A percentile compares a stretch with the other conserved stretches of the same genome.
phyloP scores from a whole-genome alignment of 139 green algal genomes.

The Limnomonas spitsbergensis region DNA sequence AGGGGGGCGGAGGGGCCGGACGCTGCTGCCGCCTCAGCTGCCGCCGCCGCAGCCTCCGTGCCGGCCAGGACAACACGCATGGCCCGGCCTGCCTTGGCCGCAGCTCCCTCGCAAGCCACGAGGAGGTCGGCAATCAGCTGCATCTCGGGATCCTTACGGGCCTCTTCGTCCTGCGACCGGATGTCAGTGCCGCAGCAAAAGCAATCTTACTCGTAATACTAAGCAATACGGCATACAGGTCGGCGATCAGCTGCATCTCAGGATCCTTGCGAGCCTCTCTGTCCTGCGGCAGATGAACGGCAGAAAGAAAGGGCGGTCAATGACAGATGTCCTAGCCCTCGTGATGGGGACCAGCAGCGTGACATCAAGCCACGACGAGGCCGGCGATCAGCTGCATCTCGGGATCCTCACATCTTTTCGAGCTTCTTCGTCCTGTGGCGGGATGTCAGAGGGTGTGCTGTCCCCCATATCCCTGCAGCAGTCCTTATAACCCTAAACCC shows the following conservation, averaged over 20 bases:
- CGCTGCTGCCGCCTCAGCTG: not conserved
- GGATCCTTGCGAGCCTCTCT: constrained; percentile 18
- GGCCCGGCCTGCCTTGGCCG: constrained; percentile 15
- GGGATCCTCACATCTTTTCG: not conserved
- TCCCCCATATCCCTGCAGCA: not conserved
- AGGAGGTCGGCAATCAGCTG: constrained; percentile 13
- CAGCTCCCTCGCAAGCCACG: not conserved
- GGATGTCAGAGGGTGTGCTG: not conserved
- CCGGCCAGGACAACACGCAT: constrained; percentile 35
- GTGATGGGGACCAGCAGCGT: not conserved
- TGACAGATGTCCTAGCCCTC: not conserved
- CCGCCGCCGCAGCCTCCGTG: not conserved
- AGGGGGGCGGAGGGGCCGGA: no score
- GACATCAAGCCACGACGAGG: not conserved
- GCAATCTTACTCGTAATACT: not conserved
- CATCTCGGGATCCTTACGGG: constrained; percentile 13
- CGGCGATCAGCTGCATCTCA: constrained; percentile 8
- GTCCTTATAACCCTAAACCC: not conserved
- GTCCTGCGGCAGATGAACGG: not conserved
- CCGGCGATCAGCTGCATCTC: not conserved
- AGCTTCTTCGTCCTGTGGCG: not conserved
- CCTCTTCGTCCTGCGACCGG: constrained; percentile 18
- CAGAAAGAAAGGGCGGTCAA: not conserved
- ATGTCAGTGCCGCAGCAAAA: not conserved
- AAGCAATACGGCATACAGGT: not conserved